Evolutionary conservation across 306 rosid species (phyloP), one percentile per base, ranked within the genome.

Genomic region (Corylus americana): DNA sequence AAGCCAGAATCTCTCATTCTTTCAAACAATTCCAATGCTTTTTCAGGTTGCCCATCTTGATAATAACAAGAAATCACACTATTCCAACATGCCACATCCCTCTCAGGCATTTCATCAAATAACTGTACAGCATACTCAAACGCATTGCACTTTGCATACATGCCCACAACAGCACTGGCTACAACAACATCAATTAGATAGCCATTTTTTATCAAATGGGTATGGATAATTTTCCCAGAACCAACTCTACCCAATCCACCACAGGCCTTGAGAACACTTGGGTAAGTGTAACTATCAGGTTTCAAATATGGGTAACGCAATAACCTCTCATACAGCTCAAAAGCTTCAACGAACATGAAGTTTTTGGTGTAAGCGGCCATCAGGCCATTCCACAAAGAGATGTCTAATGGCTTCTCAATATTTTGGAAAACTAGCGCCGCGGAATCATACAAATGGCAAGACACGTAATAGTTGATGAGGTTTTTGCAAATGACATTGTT

Each of bases 21-120:
- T 37, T 80, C 85, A 85, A 85, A 93, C 83, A 85, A 84, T 37
- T 75, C 74, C 62, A 91, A 39, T 3, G 91, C 94, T 80, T 79
- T 83, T 62, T 87, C 74, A 75, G 88, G 80, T 67, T 75, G 82
- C 51, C 91, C 97, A 59, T 84, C 84, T 59, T 89, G 97, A 81
- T 90, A 87, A 85, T 79, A 85, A 77, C 97, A 93, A 69, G 97
- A 90, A 78, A 93, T 91, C 25, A 88, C 87, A 0, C 94, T 51
- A 79, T 93, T 93, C 97, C 98, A 93, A 64, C 98, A 88, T 4
- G 90, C 94, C 50, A 91, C 93, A 74, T 91, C 98, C 85, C 88
- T 91, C 1, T 85, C 88, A 53, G 90, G 85, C 91, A 91, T 84
- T 88, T 93, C 95, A 55, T 90, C 85, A 44, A 90, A 93, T 92